Percentiles rank a stretch among this genome's conserved stretches.
Conservation (phyloP, 1,284 basidiomycete genomes). For the Caloboletus firmus region DNA sequence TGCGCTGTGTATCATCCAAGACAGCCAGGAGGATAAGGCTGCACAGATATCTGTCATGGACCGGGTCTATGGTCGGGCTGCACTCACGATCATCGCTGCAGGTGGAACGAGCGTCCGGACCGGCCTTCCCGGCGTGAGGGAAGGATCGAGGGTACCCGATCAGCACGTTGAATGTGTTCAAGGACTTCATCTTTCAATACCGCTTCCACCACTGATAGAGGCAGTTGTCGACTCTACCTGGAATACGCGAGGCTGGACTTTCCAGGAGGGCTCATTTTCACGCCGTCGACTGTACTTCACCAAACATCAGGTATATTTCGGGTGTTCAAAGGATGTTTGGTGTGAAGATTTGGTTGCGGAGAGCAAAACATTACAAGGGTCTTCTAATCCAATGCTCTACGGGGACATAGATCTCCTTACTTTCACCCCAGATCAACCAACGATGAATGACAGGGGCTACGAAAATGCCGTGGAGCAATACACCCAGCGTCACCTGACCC, state of each 20-base stretch:
- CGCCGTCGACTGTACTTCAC: conserved; percentile 25
- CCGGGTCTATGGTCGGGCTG: conserved; percentile 8
- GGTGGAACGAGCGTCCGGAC: conserved; percentile 1
- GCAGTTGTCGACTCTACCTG: conserved; percentile 10
- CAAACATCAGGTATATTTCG: conserved; percentile 22
- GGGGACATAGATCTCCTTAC: background rate
- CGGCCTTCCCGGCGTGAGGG: conserved; percentile 12
- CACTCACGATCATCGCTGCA: conserved; percentile 8
- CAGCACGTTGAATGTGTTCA: conserved; percentile 17
- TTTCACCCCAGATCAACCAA: background rate
- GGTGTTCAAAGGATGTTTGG: conserved; percentile 17
- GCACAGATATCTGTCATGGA: conserved; percentile 11
- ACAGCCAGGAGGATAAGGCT: conserved; percentile 9
- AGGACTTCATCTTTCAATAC: conserved; percentile 22
- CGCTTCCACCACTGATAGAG: conserved; percentile 15
- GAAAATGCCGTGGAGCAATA: conserved; percentile 8
- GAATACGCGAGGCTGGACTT: conserved; percentile 28
- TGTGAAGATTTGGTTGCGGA: conserved; percentile 24
- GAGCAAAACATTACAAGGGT: conserved; percentile 1
- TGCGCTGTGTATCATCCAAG: conserved; percentile 16
- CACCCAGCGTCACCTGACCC: conserved; percentile 14
- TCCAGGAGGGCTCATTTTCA: conserved; percentile 24
- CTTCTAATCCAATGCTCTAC: conserved; percentile 7
- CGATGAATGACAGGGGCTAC: conserved; percentile 6
- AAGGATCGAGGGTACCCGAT: conserved; percentile 2